These are phyloP conservation scores for Xylariaceae sp. DNA, from an alignment of 2,329 filamentous ascomycete species.

Conservation along the genomic window DNA sequence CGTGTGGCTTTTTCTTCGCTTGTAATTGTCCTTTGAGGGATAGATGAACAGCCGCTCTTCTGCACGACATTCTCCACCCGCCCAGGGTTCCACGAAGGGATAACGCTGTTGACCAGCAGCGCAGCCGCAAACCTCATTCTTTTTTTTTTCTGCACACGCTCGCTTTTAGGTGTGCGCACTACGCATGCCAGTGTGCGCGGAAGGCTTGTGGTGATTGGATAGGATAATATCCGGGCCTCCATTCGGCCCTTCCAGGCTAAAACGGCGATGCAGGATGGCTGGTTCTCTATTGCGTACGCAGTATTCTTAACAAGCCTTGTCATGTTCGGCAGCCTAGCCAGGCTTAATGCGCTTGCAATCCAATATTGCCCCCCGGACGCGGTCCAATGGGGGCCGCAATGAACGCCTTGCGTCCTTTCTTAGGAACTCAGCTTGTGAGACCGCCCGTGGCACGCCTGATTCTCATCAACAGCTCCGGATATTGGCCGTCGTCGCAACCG, in stretches of 20 bases:
- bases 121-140: conserved; percentile 1
- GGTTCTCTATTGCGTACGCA: too few relatives aligned
- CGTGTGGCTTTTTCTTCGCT: conserved; percentile 17
- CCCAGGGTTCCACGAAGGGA: conserved; percentile 1
- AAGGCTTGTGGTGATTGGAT: conserved; percentile 43
- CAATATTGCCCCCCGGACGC: conserved; percentile 21
- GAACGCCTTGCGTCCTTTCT: conserved; percentile 27
- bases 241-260: conserved; percentile 53
- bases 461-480: not conserved
- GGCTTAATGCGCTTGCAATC: conserved; percentile 20
- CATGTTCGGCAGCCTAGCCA: conserved; percentile 34
- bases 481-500: conserved; percentile 1
- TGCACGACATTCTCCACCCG: conserved; percentile 27
- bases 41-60: conserved; percentile 14
- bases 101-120: conserved; percentile 16
- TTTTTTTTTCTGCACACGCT: conserved; percentile 14
- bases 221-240: conserved; percentile 44
- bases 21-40: conserved; percentile 10
- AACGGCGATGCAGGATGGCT: conserved; percentile 40
- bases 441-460: not conserved
- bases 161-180: conserved; percentile 10
- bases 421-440: conserved; percentile 21
- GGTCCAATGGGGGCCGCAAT: conserved; percentile 25
- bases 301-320: conserved; percentile 33
- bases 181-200: conserved; percentile 29